phyloP scores from a whole-genome alignment of 495 filamentous ascomycete species.

The Podospora australis region DNA sequence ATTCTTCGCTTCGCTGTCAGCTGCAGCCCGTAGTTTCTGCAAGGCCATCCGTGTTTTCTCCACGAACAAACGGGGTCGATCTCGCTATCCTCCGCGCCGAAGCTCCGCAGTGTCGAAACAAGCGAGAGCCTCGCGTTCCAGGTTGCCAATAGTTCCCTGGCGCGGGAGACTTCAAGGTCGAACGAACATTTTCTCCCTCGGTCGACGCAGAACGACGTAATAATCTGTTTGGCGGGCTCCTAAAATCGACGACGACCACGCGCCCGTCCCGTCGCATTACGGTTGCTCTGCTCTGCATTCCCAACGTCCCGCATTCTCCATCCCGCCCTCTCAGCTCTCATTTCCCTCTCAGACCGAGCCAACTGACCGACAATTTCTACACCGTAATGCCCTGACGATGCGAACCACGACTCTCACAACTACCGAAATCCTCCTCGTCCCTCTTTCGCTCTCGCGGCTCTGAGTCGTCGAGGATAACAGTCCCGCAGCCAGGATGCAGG shows the following conservation, averaged over 20 bases:
- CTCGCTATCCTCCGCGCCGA: slow-evolving; percentile 3
- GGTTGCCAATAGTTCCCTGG: neutral
- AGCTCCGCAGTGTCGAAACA: neutral
- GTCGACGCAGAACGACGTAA: neutral
- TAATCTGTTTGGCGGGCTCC: neutral
- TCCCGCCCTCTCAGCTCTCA: slow-evolving; percentile 1
- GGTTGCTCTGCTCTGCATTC: slow-evolving; percentile 10
- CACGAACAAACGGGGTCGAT: slow-evolving; percentile 5
- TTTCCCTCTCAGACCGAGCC: too few species aligned
- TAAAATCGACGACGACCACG: neutral
- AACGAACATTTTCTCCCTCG: neutral
- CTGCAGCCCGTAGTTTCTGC: slow-evolving; percentile 10
- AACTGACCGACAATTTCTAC: slow-evolving; percentile 7
- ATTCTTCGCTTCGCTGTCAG: slow-evolving; percentile 2
- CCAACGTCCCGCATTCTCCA: slow-evolving; percentile 21
- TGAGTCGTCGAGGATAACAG: slow-evolving; percentile 33
- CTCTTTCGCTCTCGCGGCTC: slow-evolving; percentile 32
- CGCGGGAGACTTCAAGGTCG: too few species aligned
- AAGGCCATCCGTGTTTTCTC: slow-evolving; percentile 1
- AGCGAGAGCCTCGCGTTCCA: neutral
- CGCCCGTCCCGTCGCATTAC: neutral
- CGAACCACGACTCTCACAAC: slow-evolving; percentile 29
- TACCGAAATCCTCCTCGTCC: slow-evolving; percentile 29
- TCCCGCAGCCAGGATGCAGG: slow-evolving; percentile 50
- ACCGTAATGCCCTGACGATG: slow-evolving; percentile 36